Percentiles rank a stretch among this genome's conserved stretches.
phyloP scores from a whole-genome alignment of 495 filamentous ascomycete species.

The Aspergillus mulundensis region DNA sequence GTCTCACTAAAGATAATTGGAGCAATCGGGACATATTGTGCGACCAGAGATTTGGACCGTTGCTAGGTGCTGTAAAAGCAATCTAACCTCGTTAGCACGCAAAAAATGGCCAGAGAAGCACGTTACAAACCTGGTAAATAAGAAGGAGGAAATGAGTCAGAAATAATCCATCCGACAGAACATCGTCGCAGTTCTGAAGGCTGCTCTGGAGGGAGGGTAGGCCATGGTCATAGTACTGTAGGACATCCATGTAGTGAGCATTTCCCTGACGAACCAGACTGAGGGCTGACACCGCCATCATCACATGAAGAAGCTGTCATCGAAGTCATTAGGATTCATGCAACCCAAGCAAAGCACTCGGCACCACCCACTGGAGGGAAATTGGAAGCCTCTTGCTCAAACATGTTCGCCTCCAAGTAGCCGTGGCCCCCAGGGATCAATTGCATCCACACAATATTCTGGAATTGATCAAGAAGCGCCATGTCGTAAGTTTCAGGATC shows the following conservation, averaged over 20 bases:
- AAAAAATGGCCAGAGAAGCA: neutral
- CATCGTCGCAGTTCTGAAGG: slow-evolving; percentile 43
- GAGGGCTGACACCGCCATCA: slow-evolving; percentile 57
- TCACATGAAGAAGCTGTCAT: slow-evolving; percentile 53
- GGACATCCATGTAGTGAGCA: slow-evolving; percentile 42
- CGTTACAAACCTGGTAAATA: slow-evolving; percentile 49
- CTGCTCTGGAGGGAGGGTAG: slow-evolving; percentile 46
- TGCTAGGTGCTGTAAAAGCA: slow-evolving; percentile 41
- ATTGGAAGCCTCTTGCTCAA: slow-evolving; percentile 45
- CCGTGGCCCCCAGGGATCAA: slow-evolving; percentile 25
- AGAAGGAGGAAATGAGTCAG: slow-evolving; percentile 59
- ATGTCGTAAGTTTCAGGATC: slow-evolving; percentile 30
- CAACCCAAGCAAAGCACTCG: slow-evolving; percentile 9
- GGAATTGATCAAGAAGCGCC: slow-evolving; percentile 42
- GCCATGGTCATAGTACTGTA: slow-evolving; percentile 55
- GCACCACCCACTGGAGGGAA: slow-evolving; percentile 48
- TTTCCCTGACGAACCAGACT: slow-evolving; percentile 48
- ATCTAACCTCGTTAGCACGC: slow-evolving; percentile 27
- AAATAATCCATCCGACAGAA: slow-evolving; percentile 54
- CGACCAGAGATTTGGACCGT: slow-evolving; percentile 48
- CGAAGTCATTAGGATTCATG: slow-evolving; percentile 14
- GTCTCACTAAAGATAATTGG: slow-evolving; percentile 45
- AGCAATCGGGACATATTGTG: slow-evolving; percentile 54
- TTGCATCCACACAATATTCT: slow-evolving; percentile 39
- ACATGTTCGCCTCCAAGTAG: slow-evolving; percentile 39